phyloP scores from a whole-genome alignment of 768 basidiomycete species.

The Leccinum obscurum region DNA sequence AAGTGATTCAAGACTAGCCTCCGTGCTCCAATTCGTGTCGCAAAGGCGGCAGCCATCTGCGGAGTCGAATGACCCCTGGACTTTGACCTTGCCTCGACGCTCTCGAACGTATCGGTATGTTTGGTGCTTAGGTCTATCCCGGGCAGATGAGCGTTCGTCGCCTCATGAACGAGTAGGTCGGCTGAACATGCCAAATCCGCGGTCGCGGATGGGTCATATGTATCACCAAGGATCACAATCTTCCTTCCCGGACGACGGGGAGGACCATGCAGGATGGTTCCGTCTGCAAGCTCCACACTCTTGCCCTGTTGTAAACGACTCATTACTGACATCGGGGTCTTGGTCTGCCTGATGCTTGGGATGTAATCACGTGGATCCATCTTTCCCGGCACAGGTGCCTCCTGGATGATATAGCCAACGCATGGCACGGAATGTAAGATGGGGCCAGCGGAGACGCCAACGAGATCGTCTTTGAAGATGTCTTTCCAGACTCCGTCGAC shows the following conservation, averaged over 20 bases:
- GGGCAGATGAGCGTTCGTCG: slow-evolving; percentile 83
- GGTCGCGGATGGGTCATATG: slow-evolving; percentile 74
- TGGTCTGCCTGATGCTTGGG: slow-evolving; percentile 67
- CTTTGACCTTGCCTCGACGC: slow-evolving; percentile 60
- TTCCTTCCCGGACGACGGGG: slow-evolving; percentile 67
- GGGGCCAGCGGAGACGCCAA: slow-evolving; percentile 74
- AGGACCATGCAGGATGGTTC: slow-evolving; percentile 71
- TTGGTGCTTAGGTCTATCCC: slow-evolving; percentile 62
- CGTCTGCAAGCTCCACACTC: slow-evolving; percentile 63
- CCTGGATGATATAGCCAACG: slow-evolving; percentile 73
- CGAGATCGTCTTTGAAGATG: slow-evolving; percentile 54
- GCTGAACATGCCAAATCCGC: slow-evolving; percentile 58
- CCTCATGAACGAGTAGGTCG: slow-evolving; percentile 83
- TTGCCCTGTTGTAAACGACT: slow-evolving; percentile 65
- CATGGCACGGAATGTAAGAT: slow-evolving; percentile 81
- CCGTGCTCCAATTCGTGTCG: slow-evolving; percentile 58
- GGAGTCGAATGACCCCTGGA: slow-evolving; percentile 90
- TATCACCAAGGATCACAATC: slow-evolving; percentile 82
- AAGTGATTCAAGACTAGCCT: slow-evolving; percentile 82
- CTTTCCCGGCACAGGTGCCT: slow-evolving; percentile 74
- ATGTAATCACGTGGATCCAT: slow-evolving; percentile 68
- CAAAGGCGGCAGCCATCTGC: slow-evolving; percentile 86
- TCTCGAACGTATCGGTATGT: slow-evolving; percentile 57
- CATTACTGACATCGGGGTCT: slow-evolving; percentile 68
- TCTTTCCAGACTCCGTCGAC: slow-evolving; percentile 63